A percentile compares a stretch with the other conserved stretches of the same genome.
Evolutionary conservation across 2,329 filamentous ascomycete genomes (phyloP).

Genomic region (Fusarium zealandicum): DNA sequence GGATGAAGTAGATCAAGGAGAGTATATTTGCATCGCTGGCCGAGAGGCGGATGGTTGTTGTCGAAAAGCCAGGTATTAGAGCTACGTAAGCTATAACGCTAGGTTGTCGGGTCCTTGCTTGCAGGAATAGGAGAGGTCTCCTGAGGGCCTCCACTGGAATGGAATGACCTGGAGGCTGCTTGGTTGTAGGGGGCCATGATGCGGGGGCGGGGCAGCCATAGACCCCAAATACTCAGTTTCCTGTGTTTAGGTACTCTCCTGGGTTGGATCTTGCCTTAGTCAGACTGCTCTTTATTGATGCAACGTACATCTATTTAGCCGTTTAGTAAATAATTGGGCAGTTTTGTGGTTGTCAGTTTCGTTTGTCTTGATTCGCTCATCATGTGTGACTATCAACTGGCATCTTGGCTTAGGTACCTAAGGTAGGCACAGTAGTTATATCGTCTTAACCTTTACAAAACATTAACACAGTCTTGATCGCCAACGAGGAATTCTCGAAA

Average conservation of each 20-base stretch:
- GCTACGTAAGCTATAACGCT: constrained; percentile 35
- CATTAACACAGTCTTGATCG: too few relatives aligned
- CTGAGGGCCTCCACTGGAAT: constrained; percentile 29
- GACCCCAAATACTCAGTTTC: too few relatives aligned
- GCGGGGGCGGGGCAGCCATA: constrained; percentile 38
- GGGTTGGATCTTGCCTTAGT: too few relatives aligned
- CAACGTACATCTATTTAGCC: too few relatives aligned
- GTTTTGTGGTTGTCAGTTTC: background rate
- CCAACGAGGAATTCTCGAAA: too few relatives aligned
- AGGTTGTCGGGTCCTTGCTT: too few relatives aligned
- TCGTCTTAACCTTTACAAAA: too few relatives aligned
- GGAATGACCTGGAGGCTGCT: constrained; percentile 26
- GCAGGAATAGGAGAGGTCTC: constrained; percentile 32
- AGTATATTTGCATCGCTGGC: constrained; percentile 21
- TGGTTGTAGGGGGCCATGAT: constrained; percentile 25
- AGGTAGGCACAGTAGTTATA: too few relatives aligned
- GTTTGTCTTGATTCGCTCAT: background rate
- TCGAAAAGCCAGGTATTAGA: constrained; percentile 9
- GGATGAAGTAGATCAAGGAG: constrained; percentile 1
- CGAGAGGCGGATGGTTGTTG: background rate
- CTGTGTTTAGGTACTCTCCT: too few relatives aligned
- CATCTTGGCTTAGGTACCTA: too few relatives aligned
- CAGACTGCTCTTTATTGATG: too few relatives aligned
- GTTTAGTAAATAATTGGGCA: too few relatives aligned
- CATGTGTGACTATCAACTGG: background rate